Conservation (phyloP, 116 monocot species). For the Zostera marina region DNA sequence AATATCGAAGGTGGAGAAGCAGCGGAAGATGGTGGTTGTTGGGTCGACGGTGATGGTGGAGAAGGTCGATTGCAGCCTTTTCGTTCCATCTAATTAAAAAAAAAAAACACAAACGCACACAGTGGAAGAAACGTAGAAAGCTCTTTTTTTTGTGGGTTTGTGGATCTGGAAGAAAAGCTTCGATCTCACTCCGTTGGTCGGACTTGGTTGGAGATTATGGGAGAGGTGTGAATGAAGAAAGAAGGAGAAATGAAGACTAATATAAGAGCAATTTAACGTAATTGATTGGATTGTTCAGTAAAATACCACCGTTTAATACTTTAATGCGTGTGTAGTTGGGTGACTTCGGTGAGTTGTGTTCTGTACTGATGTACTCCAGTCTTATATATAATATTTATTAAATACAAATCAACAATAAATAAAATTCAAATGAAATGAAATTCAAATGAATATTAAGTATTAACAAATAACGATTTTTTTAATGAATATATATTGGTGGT, state of each 20-base stretch:
- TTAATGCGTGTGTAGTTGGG: no score
- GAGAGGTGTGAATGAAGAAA: neutral
- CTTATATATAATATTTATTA: no score
- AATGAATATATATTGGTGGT: neutral
- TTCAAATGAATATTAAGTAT: neutral
- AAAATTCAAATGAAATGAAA: no score
- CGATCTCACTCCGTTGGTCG: neutral
- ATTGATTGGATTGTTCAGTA: no score
- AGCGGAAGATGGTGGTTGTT: neutral
- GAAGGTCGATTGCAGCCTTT: constrained; percentile 19
- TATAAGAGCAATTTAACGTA: no score
- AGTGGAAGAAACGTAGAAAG: neutral
- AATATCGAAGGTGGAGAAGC: constrained; percentile 7
- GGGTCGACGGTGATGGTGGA: constrained; percentile 4
- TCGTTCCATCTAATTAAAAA: constrained; percentile 5
- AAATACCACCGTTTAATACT: no score
- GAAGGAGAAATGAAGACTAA: neutral
- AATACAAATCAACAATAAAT: no score
- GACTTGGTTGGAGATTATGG: neutral
- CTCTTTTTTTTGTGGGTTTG: neutral
- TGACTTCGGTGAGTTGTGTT: no score
- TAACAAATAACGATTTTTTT: neutral
- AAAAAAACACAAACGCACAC: neutral
- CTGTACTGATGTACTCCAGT: no score
- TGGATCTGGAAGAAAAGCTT: neutral